Conservation (phyloP, 177 flowering plant species). For the Tripterygium wilfordii region DNA sequence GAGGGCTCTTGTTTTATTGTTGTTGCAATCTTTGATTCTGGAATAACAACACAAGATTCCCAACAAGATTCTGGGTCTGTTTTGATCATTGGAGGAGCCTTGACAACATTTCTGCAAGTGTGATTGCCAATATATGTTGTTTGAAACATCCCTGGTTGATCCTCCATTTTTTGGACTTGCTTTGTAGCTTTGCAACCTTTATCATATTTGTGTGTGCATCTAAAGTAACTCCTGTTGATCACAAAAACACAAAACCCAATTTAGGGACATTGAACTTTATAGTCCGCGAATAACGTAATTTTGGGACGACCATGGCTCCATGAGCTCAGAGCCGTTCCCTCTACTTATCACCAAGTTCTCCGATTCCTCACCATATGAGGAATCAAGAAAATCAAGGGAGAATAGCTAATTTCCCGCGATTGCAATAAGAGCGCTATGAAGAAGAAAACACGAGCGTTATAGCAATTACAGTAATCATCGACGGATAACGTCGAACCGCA, state of each 20-base stretch:
- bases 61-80: conserved; percentile 8
- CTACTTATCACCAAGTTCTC: no score
- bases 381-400: no score
- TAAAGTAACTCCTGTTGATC: conserved; percentile 33
- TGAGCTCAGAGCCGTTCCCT: no score
- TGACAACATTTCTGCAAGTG: conserved; percentile 19
- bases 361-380: no score
- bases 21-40: neutral
- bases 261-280: neutral
- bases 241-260: neutral
- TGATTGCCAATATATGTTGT: conserved; percentile 35
- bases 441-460: no score
- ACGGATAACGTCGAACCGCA: no score
- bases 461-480: no score
- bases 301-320: no score
- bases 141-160: conserved; percentile 14
- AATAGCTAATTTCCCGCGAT: no score
- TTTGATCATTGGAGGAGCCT: conserved; percentile 5
- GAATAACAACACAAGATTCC: no score
- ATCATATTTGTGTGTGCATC: conserved; percentile 37
- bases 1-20: conserved; percentile 1
- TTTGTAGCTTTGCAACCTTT: conserved; percentile 40
- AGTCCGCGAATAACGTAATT: neutral
- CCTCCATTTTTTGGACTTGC: conserved; percentile 34
- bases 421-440: no score